Conservation (phyloP, 2,329 filamentous ascomycete species). For the Cytospora piceicola region DNA sequence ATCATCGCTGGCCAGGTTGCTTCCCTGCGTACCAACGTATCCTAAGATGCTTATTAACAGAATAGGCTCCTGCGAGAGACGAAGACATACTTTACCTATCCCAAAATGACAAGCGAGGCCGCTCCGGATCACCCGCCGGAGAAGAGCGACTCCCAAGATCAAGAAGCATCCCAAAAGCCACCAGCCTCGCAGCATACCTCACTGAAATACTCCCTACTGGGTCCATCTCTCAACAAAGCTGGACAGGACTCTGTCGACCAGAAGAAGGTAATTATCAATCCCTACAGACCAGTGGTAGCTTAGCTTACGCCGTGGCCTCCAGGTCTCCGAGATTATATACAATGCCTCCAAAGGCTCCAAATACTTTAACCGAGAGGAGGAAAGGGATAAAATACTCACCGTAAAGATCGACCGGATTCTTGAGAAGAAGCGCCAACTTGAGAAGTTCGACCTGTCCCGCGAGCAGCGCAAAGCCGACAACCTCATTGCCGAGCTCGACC, state of each 20-base stretch:
- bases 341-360: conserved; percentile 96
- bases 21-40: background rate
- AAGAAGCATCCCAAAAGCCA: background rate
- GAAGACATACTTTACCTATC: background rate
- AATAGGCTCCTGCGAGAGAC: background rate
- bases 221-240: conserved; percentile 89
- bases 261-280: conserved; percentile 61
- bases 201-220: conserved; percentile 87
- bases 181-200: conserved; percentile 50
- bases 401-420: conserved; percentile 83
- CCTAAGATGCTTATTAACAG: conserved; percentile 4
- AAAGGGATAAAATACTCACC: conserved; percentile 79
- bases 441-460: conserved; percentile 72
- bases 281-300: background rate
- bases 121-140: background rate
- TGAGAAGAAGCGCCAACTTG: conserved; percentile 73
- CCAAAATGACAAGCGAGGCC: conserved; percentile 6
- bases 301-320: background rate
- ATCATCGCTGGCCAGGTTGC: background rate
- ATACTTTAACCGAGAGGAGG: conserved; percentile 91
- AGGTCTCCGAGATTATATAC: conserved; percentile 96
- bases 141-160: background rate
- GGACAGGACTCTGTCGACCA: conserved; percentile 95
- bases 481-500: conserved; percentile 78
- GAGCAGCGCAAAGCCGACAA: conserved; percentile 80